These are phyloP conservation scores for Aureobasidium sp. DNA, from an alignment of 2,329 filamentous ascomycete species.

Conservation along the genomic window DNA sequence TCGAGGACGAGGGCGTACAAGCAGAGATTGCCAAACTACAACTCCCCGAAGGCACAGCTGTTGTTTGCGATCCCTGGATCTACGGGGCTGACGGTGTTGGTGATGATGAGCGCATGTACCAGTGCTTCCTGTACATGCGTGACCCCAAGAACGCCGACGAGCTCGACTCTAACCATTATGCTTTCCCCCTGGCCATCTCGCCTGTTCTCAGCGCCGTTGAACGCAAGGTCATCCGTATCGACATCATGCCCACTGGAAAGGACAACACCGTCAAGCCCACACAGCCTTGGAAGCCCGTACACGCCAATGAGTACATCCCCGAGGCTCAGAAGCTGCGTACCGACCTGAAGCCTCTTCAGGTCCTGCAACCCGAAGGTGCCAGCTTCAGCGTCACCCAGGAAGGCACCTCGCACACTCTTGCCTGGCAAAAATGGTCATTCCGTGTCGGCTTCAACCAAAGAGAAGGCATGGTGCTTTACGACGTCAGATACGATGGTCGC, in stretches of 20 bases:
- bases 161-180: slow-evolving; percentile 60
- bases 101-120: slow-evolving; percentile 44
- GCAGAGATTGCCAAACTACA: slow-evolving; percentile 51
- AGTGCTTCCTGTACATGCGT: slow-evolving; percentile 59
- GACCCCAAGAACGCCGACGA: slow-evolving; percentile 52
- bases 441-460: slow-evolving; percentile 53
- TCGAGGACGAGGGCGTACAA: slow-evolving; percentile 47
- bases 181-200: slow-evolving; percentile 57
- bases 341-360: slow-evolving; percentile 55
- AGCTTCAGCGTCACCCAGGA: slow-evolving; percentile 48
- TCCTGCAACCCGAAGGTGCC: slow-evolving; percentile 55
- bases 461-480: slow-evolving; percentile 59
- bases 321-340: slow-evolving; percentile 52
- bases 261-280: slow-evolving; percentile 50
- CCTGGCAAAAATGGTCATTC: slow-evolving; percentile 60
- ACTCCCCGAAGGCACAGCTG: slow-evolving; percentile 46
- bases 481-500: slow-evolving; percentile 45
- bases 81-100: slow-evolving; percentile 47
- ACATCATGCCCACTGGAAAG: slow-evolving; percentile 57
- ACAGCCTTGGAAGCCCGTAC: slow-evolving; percentile 48
- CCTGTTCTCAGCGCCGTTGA: slow-evolving; percentile 56
- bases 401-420: slow-evolving; percentile 46
- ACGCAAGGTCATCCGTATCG: slow-evolving; percentile 59
- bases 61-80: slow-evolving; percentile 60
- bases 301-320: slow-evolving; percentile 57